Base-by-base conservation (phyloP, 2,329 filamentous ascomycete genomes). In the Mycosphaerella sp. region DNA sequence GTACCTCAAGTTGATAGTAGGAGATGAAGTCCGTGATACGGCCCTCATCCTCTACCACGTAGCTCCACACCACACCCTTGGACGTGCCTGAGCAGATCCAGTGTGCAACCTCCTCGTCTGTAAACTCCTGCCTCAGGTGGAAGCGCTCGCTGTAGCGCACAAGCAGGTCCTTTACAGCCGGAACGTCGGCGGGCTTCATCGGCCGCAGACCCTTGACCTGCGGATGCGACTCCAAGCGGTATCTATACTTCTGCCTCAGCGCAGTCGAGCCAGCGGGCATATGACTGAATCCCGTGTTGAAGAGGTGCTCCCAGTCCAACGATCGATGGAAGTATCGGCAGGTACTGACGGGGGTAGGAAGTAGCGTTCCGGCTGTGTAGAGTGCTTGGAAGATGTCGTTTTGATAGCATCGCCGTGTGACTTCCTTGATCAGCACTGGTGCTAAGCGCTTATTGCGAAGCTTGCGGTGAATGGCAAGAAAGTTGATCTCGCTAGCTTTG, bases 391-490 rank as follows among this genome's bases (percentile, higher is more conserved):
- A 97, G 59, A 94, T 85, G 50, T 85, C 87, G 58, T 86, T 78
- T 42, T 89, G 73, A 70, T 97, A 94, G 75, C 89, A 95, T 57
- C 89, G 81, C 42, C 93, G 85, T 4, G 93, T 98, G 62, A 98
- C 89, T 69, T 98, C 93, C 71, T 96, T 96, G 76, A 98, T 98
- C 47, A 98, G 81, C 1, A 97, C 86, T 0, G 93, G 93, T 0
- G 93, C 84, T 39, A 98, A 81, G 48, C 93, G 85, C 75, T 97
- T 96, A 52, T 87, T 83, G 44, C 93, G 87, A 28, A 98, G 82
- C 73, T 97, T 97, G 78, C 97, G 97, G 78, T 98, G 93, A 49
- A 98, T 85, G 66, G 90, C 95, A 59, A 98, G 84, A 73, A 97
- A 98, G 75, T 98, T 98, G 72, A 98, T 93, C 70, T 98, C 93